Percentiles rank a stretch among this genome's conserved stretches.
phyloP scores from a whole-genome alignment of 1,284 basidiomycete species.

The Cryptococcus deneoformans region DNA sequence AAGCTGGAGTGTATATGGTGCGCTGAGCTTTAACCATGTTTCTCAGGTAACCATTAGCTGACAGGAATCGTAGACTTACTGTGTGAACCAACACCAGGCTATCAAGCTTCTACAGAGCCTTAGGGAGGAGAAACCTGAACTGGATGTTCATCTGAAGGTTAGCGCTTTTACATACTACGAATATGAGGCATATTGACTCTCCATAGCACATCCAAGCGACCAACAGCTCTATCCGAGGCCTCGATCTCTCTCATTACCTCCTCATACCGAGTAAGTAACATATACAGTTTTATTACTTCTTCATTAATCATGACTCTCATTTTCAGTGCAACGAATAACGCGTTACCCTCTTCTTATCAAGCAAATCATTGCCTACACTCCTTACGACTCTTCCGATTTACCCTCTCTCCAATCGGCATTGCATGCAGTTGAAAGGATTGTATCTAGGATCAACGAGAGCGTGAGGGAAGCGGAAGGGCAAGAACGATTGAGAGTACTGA shows the following conservation, averaged over 20 bases:
- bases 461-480: slow-evolving; percentile 79
- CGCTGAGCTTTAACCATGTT: slow-evolving; percentile 17
- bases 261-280: slow-evolving; percentile 74
- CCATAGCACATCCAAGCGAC: slow-evolving; percentile 43
- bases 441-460: slow-evolving; percentile 81
- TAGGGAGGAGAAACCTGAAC: slow-evolving; percentile 62
- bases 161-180: slow-evolving; percentile 4
- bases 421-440: slow-evolving; percentile 65
- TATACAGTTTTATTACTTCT: neutral
- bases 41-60: neutral
- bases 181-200: neutral
- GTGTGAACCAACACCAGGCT: slow-evolving; percentile 80
- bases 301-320: neutral
- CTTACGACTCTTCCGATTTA: slow-evolving; percentile 54
- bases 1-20: slow-evolving; percentile 76
- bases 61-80: slow-evolving; percentile 67
- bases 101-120: slow-evolving; percentile 74
- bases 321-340: slow-evolving; percentile 87
- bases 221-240: slow-evolving; percentile 70
- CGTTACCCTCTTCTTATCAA: slow-evolving; percentile 84
- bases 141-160: slow-evolving; percentile 69
- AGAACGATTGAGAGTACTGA: slow-evolving; percentile 68
- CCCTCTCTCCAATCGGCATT: slow-evolving; percentile 59
- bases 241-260: slow-evolving; percentile 87
- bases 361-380: slow-evolving; percentile 80